Conservation (phyloP, 192 early-diverging fungal species). For the Geranomyces michiganensis region DNA sequence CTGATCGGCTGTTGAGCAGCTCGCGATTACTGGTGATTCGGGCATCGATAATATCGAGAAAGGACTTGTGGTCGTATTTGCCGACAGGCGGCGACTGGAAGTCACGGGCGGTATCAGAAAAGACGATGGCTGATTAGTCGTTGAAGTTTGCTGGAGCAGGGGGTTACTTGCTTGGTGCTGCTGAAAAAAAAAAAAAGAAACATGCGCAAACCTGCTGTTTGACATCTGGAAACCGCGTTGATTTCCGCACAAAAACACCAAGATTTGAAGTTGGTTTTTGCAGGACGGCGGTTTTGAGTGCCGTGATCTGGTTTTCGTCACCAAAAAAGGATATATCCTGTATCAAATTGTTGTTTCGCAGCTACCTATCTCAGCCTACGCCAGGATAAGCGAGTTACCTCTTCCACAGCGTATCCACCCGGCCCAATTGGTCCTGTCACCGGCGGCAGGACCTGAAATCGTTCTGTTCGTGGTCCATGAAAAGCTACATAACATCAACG, state of each 20-base stretch:
- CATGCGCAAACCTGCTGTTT: conserved; percentile 27
- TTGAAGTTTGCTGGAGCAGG: too few relatives aligned
- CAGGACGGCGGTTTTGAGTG: conserved; percentile 23
- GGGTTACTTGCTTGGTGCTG: too few relatives aligned
- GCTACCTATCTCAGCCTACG: too few relatives aligned
- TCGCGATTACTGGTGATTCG: conserved; percentile 13
- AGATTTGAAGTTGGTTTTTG: conserved; percentile 39
- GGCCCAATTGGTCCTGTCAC: conserved; percentile 42
- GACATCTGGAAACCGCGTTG: conserved; percentile 41
- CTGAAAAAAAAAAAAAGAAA: too few relatives aligned
- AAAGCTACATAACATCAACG: conserved; percentile 21
- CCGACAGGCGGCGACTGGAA: conserved; percentile 36
- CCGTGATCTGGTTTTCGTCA: conserved; percentile 28
- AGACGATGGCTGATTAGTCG: neutral
- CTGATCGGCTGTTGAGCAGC: conserved; percentile 21
- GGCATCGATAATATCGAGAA: conserved; percentile 32
- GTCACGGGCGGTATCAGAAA: neutral
- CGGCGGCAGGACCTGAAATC: conserved; percentile 40
- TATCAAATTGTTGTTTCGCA: neutral
- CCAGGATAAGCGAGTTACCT: conserved; percentile 21
- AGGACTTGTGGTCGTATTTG: conserved; percentile 43
- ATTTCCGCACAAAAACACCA: conserved; percentile 36
- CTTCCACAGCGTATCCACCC: conserved; percentile 45
- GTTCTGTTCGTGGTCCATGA: conserved; percentile 39
- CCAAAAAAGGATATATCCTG: neutral